Base-by-base conservation (phyloP, 129 eudicot genomes). In the Artemisia argyi region DNA sequence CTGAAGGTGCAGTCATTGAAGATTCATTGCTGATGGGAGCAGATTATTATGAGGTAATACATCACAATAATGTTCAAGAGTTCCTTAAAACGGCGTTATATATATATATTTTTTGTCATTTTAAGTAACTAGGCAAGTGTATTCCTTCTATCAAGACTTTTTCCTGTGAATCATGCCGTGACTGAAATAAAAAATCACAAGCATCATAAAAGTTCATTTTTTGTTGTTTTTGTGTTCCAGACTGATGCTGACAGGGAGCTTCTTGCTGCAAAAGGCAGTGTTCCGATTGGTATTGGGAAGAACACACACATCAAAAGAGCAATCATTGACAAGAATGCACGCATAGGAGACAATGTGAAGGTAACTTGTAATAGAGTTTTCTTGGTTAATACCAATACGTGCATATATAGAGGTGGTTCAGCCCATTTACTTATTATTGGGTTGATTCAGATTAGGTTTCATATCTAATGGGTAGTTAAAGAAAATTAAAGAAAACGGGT, bases 11-110 rank as follows among this genome's bases (percentile, higher is more conserved):
- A 44, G 66, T 93, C 42, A 93, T 93, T 20, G 98, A 93, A 79
- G 98, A 93, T 75, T 63, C 95, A 0, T 77, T 93, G 72, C 78
- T 93, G 81, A 93, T 93, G 96, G 98, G 96, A 61, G 98, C 98
- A 66, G 98, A 93, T 85, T 93, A 93, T 75, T 93, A 93, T 10
- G 98, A 93, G 96, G 98, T 93, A 82, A 61, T 55, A 48, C 11
- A 20, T 49, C 72, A 16, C 13, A n/a, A 44, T 32, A 3, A 50
- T 52, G 26, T 55, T 52, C 42, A 24, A 5, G 8, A 50, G 30
- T 26, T 52, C 28, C 50, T 28, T n/a, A 28, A 68, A 68, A 12
- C 14, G 7, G 13, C 3, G 35, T 7, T 46, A n/a, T 14, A n/a
- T n/a, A n/a, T n/a, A n/a, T n/a, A n/a, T n/a, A n/a, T 54, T 7